Conservation (phyloP, 2,329 filamentous ascomycete species). For the Fusarium tanahbumbuense region DNA sequence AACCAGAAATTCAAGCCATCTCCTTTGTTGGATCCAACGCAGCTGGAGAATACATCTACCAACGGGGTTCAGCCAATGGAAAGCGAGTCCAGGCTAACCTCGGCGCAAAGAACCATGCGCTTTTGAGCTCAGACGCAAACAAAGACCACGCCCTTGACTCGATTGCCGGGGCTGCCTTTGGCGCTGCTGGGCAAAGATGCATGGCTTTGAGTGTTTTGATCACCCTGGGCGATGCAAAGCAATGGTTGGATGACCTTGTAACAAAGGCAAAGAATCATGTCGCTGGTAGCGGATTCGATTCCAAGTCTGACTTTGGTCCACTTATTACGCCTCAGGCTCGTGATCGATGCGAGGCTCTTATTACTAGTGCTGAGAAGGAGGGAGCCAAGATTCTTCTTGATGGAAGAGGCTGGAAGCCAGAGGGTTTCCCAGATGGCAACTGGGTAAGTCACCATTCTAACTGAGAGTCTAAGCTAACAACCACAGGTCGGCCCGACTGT, state of each 20-base stretch:
- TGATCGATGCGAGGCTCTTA: constrained; percentile 77
- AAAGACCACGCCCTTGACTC: constrained; percentile 84
- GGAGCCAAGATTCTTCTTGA: constrained; percentile 81
- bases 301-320: constrained; percentile 78
- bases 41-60: constrained; percentile 84
- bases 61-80: constrained; percentile 77
- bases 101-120: constrained; percentile 85
- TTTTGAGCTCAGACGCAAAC: constrained; percentile 81
- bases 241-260: constrained; percentile 79
- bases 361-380: constrained; percentile 77
- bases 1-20: constrained; percentile 81
- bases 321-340: constrained; percentile 81
- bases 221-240: constrained; percentile 78
- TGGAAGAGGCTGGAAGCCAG: constrained; percentile 77
- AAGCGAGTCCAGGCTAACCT: constrained; percentile 86
- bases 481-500: constrained; percentile 74
- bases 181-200: constrained; percentile 82
- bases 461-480: not conserved
- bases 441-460: constrained; percentile 56
- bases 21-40: constrained; percentile 85
- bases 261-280: constrained; percentile 75
- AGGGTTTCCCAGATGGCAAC: constrained; percentile 74
- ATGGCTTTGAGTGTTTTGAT: constrained; percentile 84
- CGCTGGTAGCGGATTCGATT: constrained; percentile 81
- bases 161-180: constrained; percentile 83